phyloP scores from a whole-genome alignment of 2,329 filamentous ascomycete species.

The Aspergillus sp. region DNA sequence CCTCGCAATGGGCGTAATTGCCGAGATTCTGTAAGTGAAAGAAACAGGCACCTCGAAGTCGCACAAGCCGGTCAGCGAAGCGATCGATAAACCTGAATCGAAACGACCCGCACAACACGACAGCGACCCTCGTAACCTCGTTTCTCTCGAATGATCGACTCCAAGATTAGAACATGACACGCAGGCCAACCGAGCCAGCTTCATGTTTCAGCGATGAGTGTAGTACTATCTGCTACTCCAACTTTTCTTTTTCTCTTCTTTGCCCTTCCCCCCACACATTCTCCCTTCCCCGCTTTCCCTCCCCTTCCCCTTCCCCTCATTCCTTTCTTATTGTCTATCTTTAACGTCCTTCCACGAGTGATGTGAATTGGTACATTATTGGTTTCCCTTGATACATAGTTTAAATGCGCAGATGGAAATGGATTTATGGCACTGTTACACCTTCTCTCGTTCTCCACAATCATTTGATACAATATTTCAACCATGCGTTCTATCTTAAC shows the following conservation, averaged over 20 bases:
- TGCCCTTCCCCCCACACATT: not conserved
- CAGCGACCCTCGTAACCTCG: not conserved
- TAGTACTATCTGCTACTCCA: not conserved
- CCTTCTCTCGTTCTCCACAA: not conserved
- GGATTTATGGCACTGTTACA: not conserved
- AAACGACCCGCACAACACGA: not conserved
- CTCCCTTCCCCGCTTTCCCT: not conserved
- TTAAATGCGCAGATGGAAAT: not conserved
- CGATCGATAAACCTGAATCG: not conserved
- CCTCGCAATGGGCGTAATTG: constrained; percentile 29
- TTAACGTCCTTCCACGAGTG: not conserved
- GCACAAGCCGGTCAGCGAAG: not conserved
- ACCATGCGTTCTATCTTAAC: too few species aligned
- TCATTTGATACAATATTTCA: not conserved
- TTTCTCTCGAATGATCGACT: not conserved
- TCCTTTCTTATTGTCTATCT: not conserved
- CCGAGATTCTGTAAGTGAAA: constrained; percentile 26
- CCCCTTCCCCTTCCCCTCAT: not conserved
- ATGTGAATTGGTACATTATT: not conserved
- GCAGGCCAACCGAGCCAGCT: not conserved
- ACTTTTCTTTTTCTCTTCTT: not conserved
- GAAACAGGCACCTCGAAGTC: not conserved
- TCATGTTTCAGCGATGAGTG: not conserved
- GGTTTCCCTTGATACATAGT: not conserved
- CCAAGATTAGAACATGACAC: not conserved